Base-by-base conservation (phyloP, 148 eudicot species). In the Oxyria digyna region DNA sequence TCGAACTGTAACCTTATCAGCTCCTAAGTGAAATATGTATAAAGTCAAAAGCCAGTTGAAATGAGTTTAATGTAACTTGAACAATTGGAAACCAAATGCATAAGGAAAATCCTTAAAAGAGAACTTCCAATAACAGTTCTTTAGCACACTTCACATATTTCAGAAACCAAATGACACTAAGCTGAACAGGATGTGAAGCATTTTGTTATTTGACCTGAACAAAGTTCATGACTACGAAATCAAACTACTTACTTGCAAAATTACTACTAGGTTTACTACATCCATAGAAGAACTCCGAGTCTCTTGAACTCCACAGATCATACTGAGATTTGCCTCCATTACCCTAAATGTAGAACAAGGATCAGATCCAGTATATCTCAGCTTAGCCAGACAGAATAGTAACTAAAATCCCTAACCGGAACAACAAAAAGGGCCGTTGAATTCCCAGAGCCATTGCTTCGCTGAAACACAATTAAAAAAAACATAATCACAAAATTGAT, bases 281-380 rank as follows among this genome's bases (percentile, higher is more conserved):
- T 49, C 96, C 97, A 33, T 77, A 73, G 78, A 81, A 94, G 69
- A 84, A 87, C 52, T 81, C 81, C 0, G 99, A 83, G 68, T 76
- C 84, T 48, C 77, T 80, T 1, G 93, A 81, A 67, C 73, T 84
- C 99, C 99, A 94, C 18, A 94, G 73, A 81, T 88, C 87, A 40
- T 80, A 81, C 69, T 70, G 74, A 62, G 75, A 78, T 74, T 65
- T 81, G 31, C 87, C 86, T 54, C 87, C 96, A 74, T 74, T 72
- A 14, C 41, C 66, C 97, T 88, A 78, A 54, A 81, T 48, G 71
- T 32, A 42, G 52, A 26, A 68, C 37, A 46, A 6, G 81, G 66
- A 67, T 69, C 69, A 74, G 81, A 86, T 83, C 84, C 85, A 78
- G 74, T 31, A 59, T 75, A 59, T 3, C 1, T 26, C 67, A 49